These are phyloP conservation scores for Truncatella angustata DNA, from an alignment of 2,329 filamentous ascomycete genomes.

Conservation along the genomic window DNA sequence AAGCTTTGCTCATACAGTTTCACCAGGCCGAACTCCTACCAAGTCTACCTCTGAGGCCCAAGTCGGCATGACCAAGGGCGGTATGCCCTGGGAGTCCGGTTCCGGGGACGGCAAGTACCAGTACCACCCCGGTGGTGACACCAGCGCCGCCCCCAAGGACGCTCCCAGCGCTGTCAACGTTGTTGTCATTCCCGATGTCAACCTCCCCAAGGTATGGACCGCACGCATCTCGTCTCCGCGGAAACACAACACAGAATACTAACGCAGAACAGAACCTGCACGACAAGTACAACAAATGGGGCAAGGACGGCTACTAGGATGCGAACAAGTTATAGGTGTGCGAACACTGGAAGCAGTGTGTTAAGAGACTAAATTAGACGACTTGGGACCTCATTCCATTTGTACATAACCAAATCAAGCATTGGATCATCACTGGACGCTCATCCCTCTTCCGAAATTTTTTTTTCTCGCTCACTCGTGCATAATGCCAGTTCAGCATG, in stretches of 20 bases:
- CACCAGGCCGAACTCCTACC: constrained; percentile 77
- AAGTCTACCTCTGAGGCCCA: constrained; percentile 75
- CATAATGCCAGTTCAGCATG: too few species aligned
- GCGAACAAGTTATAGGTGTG: not conserved
- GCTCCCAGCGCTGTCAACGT: constrained; percentile 94
- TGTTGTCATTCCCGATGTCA: constrained; percentile 91
- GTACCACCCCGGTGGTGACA: constrained; percentile 85
- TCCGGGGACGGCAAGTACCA: constrained; percentile 65
- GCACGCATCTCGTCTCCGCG: not conserved
- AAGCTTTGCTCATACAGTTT: not conserved
- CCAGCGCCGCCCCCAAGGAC: constrained; percentile 72
- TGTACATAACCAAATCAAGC: constrained; percentile 9
- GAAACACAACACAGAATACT: constrained; percentile 2
- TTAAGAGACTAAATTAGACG: constrained; percentile 5
- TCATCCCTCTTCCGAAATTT: not conserved
- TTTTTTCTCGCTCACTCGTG: too few species aligned
- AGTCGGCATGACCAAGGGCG: constrained; percentile 70
- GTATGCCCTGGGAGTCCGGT: constrained; percentile 89
- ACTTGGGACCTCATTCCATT: not conserved
- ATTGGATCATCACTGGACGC: not conserved
- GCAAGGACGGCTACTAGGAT: constrained; percentile 83
- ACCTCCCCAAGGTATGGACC: constrained; percentile 72
- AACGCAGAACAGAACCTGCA: constrained; percentile 70
- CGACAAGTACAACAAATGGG: constrained; percentile 99
- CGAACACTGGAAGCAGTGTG: not conserved